A percentile compares a stretch with the other conserved stretches of the same genome.
These are phyloP conservation scores for Coemansia sp. DNA, from an alignment of 192 early-diverging fungal genomes.

Conservation along the genomic window DNA sequence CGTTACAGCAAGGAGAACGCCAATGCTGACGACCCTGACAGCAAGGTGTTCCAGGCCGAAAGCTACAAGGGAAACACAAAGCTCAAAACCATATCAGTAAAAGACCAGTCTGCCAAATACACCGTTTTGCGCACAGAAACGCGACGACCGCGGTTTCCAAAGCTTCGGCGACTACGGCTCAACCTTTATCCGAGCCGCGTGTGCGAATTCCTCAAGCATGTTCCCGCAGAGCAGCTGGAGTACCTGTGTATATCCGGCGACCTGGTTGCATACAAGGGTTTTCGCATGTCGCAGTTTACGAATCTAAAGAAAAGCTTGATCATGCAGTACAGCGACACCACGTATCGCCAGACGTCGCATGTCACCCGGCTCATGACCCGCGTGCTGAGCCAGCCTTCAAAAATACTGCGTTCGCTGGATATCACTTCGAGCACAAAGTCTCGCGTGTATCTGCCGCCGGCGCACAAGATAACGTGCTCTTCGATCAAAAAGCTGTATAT, in stretches of 20 bases:
- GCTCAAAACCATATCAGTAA: slow-evolving; percentile 36
- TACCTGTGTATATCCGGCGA: slow-evolving; percentile 31
- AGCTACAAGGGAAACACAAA: slow-evolving; percentile 27
- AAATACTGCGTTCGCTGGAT: slow-evolving; percentile 10
- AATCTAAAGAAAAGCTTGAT: slow-evolving; percentile 14
- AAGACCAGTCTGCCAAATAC: slow-evolving; percentile 35
- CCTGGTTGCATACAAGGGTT: slow-evolving; percentile 35
- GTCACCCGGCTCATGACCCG: slow-evolving; percentile 28
- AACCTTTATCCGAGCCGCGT: slow-evolving; percentile 38
- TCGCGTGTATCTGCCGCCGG: slow-evolving; percentile 20
- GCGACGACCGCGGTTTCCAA: slow-evolving; percentile 36
- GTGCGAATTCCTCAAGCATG: slow-evolving; percentile 26
- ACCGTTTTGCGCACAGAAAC: slow-evolving; percentile 20
- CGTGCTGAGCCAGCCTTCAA: slow-evolving; percentile 17
- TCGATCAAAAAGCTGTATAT: slow-evolving; percentile 18
- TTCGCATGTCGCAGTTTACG: slow-evolving; percentile 19
- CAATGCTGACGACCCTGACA: not conserved
- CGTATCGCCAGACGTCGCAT: slow-evolving; percentile 25
- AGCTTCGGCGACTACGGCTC: slow-evolving; percentile 26
- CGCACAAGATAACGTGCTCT: slow-evolving; percentile 16
- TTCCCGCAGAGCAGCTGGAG: slow-evolving; percentile 26
- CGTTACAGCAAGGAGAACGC: slow-evolving; percentile 17
- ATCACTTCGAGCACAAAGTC: slow-evolving; percentile 17
- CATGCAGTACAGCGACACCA: slow-evolving; percentile 16
- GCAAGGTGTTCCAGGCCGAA: not conserved